phyloP scores from a whole-genome alignment of 306 rosid species.

The Cyamopsis tetragonoloba region DNA sequence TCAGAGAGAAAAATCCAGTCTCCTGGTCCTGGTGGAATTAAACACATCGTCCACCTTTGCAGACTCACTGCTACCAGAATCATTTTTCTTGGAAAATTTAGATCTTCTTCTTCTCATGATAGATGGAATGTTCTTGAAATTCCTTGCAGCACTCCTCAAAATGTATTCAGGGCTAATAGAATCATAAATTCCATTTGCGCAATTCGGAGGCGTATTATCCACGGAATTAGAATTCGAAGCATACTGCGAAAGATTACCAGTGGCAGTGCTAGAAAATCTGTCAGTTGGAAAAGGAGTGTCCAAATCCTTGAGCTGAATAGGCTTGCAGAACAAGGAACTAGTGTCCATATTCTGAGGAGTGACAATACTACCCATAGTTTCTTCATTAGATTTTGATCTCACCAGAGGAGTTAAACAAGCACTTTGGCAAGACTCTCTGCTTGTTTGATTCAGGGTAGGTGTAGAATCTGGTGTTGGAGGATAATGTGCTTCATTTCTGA shows the following conservation, averaged over 20 bases:
- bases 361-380: neutral
- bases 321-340: neutral
- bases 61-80: too few species aligned
- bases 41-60: too few species aligned
- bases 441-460: neutral
- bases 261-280: conserved; percentile 4
- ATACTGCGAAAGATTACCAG: neutral
- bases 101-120: conserved; percentile 29
- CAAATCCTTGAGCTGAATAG: conserved; percentile 3
- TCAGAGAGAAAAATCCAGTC: too few species aligned
- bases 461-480: neutral
- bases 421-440: neutral
- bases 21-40: too few species aligned
- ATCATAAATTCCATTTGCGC: neutral
- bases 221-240: neutral
- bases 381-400: neutral
- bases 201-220: conserved; percentile 3
- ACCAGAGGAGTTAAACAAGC: neutral
- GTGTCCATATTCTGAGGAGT: neutral
- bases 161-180: neutral
- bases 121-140: conserved; percentile 31
- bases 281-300: neutral
- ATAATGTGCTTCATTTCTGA: neutral
- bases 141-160: conserved; percentile 22
- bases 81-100: neutral